A percentile compares a stretch with the other conserved stretches of the same genome.
These are phyloP conservation scores for Camellia lanceoleosa DNA, from an alignment of 148 eudicot species.

Conservation along the genomic window DNA sequence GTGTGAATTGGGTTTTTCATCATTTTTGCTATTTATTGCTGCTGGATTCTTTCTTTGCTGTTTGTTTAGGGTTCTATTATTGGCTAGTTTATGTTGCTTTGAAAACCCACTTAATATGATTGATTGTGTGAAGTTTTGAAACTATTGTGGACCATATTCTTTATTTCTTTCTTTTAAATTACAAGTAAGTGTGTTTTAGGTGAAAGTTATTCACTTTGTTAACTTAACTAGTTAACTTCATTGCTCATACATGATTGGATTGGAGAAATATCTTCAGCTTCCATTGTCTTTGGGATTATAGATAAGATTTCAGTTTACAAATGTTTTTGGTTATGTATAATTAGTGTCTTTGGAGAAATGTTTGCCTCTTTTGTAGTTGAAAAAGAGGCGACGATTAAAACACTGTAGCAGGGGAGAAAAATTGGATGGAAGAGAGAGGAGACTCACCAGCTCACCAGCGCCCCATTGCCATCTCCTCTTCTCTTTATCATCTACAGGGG, in stretches of 20 bases:
- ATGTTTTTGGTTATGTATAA: not conserved
- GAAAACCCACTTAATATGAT: not conserved
- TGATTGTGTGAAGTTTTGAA: not conserved
- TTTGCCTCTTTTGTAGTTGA: too few species aligned
- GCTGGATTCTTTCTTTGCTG: not conserved
- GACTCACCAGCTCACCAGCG: too few species aligned
- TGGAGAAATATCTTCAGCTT: not conserved
- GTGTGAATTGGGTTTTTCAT: conserved; percentile 13
- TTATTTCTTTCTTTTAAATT: not conserved
- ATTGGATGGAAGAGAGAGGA: too few species aligned
- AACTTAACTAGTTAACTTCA: not conserved
- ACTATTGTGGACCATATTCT: not conserved
- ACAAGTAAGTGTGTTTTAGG: not conserved
- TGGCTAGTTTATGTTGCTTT: not conserved
- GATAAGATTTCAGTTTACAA: not conserved
- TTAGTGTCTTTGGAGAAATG: too few species aligned
- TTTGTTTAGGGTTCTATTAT: not conserved
- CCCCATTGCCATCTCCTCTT: too few species aligned
- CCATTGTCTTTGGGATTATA: not conserved
- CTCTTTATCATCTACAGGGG: too few species aligned
- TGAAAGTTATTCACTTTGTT: not conserved
- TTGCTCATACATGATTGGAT: not conserved
- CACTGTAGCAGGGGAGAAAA: too few species aligned
- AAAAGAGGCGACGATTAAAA: too few species aligned
- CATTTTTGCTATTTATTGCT: not conserved